Evolutionary conservation across 1,284 basidiomycete species (phyloP).

Genomic region (Xerocomus minutiporus): DNA sequence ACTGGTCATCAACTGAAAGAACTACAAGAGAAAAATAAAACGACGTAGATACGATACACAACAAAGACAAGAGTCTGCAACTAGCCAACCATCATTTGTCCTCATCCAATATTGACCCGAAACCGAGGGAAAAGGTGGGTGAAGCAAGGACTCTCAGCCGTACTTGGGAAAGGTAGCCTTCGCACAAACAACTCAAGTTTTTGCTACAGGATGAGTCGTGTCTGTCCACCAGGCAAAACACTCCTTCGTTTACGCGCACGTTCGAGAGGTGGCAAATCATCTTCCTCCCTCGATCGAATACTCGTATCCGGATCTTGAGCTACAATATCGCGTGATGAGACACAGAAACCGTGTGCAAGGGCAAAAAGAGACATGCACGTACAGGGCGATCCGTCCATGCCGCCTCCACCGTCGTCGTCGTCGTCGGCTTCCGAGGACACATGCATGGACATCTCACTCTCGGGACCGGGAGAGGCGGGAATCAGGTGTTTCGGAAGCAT

Average conservation of each 20-base stretch:
- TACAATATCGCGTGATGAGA: constrained; percentile 7
- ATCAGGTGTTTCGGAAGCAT: constrained; percentile 65
- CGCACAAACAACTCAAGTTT: no score
- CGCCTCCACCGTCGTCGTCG: constrained; percentile 30
- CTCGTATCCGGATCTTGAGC: constrained; percentile 28
- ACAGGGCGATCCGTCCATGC: constrained; percentile 44
- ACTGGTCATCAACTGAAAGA: not conserved
- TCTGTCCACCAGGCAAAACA: constrained; percentile 28
- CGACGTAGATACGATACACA: constrained; percentile 6
- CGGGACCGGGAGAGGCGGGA: constrained; percentile 28
- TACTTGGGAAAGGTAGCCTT: no score
- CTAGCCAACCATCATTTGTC: not conserved
- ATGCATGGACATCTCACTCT: constrained; percentile 13
- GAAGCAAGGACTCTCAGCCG: not conserved
- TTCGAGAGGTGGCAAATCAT: constrained; percentile 54
- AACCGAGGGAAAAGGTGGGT: no score
- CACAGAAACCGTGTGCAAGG: not conserved
- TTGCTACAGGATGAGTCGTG: constrained; percentile 13
- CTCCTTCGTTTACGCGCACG: constrained; percentile 42
- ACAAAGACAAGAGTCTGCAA: not conserved
- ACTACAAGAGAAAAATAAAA: not conserved
- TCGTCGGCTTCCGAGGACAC: constrained; percentile 28
- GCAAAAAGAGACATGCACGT: constrained; percentile 21
- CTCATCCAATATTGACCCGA: not conserved
- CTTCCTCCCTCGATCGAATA: constrained; percentile 39